phyloP scores from a whole-genome alignment of 2,329 filamentous ascomycete genomes.

The Sordariomycetes sp. region DNA sequence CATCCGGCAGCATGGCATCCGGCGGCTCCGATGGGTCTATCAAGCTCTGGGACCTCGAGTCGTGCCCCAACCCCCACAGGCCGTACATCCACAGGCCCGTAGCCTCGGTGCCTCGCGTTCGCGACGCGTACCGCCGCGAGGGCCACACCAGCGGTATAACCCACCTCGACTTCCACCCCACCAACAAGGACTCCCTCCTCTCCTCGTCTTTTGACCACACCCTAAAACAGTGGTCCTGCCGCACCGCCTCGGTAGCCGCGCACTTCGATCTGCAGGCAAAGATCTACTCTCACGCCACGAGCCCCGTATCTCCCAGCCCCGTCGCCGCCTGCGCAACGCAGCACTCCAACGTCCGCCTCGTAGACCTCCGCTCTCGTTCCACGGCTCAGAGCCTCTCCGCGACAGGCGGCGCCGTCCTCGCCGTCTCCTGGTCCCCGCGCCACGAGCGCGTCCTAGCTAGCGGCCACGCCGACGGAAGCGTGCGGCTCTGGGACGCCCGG shows the following conservation, averaged over 20 bases:
- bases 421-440: constrained; percentile 69
- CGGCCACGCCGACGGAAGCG: constrained; percentile 71
- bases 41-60: constrained; percentile 77
- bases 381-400: constrained; percentile 56
- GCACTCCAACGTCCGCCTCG: constrained; percentile 67
- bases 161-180: constrained; percentile 65
- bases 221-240: constrained; percentile 61
- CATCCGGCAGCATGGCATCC: constrained; percentile 52
- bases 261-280: constrained; percentile 56
- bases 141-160: constrained; percentile 61
- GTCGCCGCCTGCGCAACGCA: constrained; percentile 84
- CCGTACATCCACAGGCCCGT: constrained; percentile 40
- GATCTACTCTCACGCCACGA: constrained; percentile 67
- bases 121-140: constrained; percentile 11
- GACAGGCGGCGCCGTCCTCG: constrained; percentile 53
- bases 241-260: constrained; percentile 44
- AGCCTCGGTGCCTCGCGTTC: constrained; percentile 32
- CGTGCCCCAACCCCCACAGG: constrained; percentile 27
- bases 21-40: constrained; percentile 78
- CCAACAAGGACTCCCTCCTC: constrained; percentile 62
- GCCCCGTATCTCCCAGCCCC: constrained; percentile 56
- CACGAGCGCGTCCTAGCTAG: constrained; percentile 70
- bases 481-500: constrained; percentile 79
- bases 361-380: constrained; percentile 75
- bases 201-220: constrained; percentile 68